Evolutionary conservation across 257 asterid species (phyloP).

Genomic region (Solanum piurae): DNA sequence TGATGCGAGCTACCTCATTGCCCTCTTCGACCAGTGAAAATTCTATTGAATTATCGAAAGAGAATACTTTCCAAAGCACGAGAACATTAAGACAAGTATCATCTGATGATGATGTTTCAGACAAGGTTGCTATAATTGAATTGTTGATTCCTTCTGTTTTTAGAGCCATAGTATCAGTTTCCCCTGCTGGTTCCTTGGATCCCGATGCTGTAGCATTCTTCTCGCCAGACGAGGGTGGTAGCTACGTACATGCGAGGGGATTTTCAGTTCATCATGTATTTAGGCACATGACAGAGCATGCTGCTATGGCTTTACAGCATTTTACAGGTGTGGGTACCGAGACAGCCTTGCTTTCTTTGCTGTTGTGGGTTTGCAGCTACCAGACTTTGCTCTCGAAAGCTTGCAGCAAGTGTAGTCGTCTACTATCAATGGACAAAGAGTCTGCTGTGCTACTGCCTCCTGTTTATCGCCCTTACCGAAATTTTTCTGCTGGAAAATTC

Average conservation of each 20-base stretch:
- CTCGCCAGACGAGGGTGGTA: conserved; percentile 98
- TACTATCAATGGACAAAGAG: conserved; percentile 74
- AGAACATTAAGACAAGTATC: conserved; percentile 51
- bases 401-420: conserved; percentile 87
- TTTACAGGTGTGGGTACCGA: conserved; percentile 42
- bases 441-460: conserved; percentile 69
- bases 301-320: conserved; percentile 82
- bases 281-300: conserved; percentile 77
- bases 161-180: conserved; percentile 76
- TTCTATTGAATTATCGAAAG: conserved; percentile 40
- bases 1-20: conserved; percentile 62
- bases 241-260: conserved; percentile 71
- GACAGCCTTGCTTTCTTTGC: conserved; percentile 34
- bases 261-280: conserved; percentile 59
- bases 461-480: conserved; percentile 53
- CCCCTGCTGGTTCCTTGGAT: conserved; percentile 77
- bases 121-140: conserved; percentile 73
- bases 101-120: conserved; percentile 33
- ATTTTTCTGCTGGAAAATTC: conserved; percentile 18
- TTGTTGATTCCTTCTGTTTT: conserved; percentile 60
- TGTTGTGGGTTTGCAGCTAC: conserved; percentile 90
- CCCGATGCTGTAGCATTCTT: conserved; percentile 88
- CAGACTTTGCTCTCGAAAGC: conserved; percentile 51
- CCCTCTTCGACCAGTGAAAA: conserved; percentile 43
- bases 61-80: conserved; percentile 44